Percentiles rank a stretch among this genome's conserved stretches.
Conservation (phyloP, 1,139 yeast species). For the Yamadazyma sp. region DNA sequence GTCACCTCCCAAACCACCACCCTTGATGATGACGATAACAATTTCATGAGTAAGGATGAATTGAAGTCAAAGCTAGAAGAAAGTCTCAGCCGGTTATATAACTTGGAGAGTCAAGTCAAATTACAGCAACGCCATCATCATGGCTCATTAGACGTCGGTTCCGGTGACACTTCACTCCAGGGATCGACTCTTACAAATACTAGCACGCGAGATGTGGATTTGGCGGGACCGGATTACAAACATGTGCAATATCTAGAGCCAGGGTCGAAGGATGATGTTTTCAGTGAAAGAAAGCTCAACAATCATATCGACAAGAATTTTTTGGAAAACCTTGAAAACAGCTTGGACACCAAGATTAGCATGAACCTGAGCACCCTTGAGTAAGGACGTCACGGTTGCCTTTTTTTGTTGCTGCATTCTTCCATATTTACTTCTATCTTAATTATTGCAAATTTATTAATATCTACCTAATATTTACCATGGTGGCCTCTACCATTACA, state of each 20-base stretch:
- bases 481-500: not conserved
- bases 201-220: not conserved
- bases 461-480: too few species aligned
- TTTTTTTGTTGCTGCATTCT: too few species aligned
- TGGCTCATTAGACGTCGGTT: not conserved
- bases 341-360: constrained; percentile 10
- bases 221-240: constrained; percentile 1
- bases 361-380: too few species aligned
- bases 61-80: constrained; percentile 39
- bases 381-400: too few species aligned
- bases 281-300: constrained; percentile 1
- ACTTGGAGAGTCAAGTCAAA: constrained; percentile 22
- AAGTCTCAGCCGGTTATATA: constrained; percentile 39
- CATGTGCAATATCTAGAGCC: not conserved
- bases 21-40: constrained; percentile 28
- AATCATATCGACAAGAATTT: constrained; percentile 14
- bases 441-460: too few species aligned
- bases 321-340: constrained; percentile 20
- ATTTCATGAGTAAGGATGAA: constrained; percentile 31
- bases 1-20: constrained; percentile 39
- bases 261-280: not conserved
- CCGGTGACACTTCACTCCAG: not conserved
- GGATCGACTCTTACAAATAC: not conserved
- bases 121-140: not conserved
- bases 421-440: too few species aligned